A percentile compares a stretch with the other conserved stretches of the same genome.
Evolutionary conservation across 257 asterid species (phyloP).

Genomic region (Scutellaria galericulata): DNA sequence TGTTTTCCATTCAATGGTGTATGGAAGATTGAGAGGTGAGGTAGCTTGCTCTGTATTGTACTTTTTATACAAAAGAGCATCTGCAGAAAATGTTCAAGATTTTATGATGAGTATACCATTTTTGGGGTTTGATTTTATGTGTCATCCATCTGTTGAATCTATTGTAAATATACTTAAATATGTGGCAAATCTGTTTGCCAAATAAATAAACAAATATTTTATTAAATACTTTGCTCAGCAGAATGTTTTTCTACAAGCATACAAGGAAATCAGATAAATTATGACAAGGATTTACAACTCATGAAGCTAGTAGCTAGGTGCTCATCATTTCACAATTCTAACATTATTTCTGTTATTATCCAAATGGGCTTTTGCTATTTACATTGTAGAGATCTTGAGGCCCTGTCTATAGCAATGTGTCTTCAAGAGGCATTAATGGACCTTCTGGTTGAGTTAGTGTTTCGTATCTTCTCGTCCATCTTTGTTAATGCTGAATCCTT

Average conservation of each 20-base stretch:
- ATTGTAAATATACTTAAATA: neutral
- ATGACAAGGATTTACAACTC: conserved; percentile 26
- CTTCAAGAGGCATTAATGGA: conserved; percentile 45
- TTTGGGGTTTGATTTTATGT: neutral
- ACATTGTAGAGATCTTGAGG: conserved; percentile 32
- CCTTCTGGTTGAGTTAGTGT: conserved; percentile 54
- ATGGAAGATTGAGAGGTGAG: conserved; percentile 28
- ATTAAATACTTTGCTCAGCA: conserved; percentile 35
- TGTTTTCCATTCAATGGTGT: conserved; percentile 22
- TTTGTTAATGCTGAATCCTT: conserved; percentile 47
- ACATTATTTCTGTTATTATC: conserved; percentile 37
- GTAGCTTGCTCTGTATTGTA: conserved; percentile 10
- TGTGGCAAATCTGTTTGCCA: conserved; percentile 18
- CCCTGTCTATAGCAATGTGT: conserved; percentile 26
- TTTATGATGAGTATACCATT: neutral
- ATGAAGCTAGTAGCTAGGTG: conserved; percentile 7
- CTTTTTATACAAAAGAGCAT: conserved; percentile 1
- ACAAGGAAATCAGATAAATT: conserved; percentile 31
- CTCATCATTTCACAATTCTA: conserved; percentile 22
- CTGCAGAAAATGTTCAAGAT: neutral
- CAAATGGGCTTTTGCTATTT: conserved; percentile 35
- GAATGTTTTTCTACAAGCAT: conserved; percentile 35
- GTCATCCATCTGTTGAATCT: neutral
- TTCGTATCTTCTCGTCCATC: conserved; percentile 47
- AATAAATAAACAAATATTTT: conserved; percentile 22